These are phyloP conservation scores for Suillus luteus DNA, from an alignment of 768 basidiomycete species.

Conservation along the genomic window DNA sequence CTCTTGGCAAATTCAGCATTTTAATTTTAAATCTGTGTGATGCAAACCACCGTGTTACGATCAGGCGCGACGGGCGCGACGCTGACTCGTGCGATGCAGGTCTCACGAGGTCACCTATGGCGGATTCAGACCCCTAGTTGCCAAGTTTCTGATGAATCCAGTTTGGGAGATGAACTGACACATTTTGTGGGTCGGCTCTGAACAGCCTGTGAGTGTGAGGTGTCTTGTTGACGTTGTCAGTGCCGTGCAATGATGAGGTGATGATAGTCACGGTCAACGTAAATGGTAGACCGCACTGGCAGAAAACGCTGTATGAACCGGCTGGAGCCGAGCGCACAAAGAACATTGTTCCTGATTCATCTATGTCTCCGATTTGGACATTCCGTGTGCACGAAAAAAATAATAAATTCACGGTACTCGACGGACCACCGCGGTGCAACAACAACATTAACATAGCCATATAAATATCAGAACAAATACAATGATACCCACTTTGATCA, in stretches of 20 bases:
- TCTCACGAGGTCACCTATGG: background rate
- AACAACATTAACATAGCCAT: too few relatives aligned
- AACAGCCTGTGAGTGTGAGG: background rate
- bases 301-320: background rate
- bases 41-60: background rate
- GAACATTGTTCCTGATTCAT: background rate
- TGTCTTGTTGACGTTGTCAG: background rate
- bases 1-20: background rate
- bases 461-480: background rate
- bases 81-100: background rate
- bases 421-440: too few relatives aligned
- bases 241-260: background rate
- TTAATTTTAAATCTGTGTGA: background rate
- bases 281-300: too few relatives aligned
- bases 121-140: background rate
- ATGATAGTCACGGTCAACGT: background rate
- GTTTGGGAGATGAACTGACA: background rate
- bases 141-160: background rate
- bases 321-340: background rate
- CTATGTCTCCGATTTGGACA: background rate
- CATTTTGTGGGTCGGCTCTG: background rate
- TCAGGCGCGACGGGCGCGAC: background rate
- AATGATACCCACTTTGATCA: slow-evolving; percentile 22
- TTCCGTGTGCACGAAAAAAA: background rate
- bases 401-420: background rate